Conservation (phyloP, 2,329 filamentous ascomycete genomes). For the Xylaria sp. region DNA sequence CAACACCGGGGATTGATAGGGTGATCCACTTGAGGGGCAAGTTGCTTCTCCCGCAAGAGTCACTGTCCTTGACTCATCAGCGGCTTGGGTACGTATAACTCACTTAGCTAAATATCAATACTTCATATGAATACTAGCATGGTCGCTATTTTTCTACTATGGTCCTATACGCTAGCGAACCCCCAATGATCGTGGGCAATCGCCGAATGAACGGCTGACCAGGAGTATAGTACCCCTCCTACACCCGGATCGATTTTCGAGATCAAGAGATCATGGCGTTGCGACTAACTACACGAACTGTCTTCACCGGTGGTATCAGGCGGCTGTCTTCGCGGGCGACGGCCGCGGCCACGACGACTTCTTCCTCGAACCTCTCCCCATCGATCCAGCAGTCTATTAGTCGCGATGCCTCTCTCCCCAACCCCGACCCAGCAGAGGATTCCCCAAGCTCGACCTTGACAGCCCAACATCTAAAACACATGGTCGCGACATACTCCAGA, state of each 20-base stretch:
- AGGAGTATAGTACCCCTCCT: not conserved
- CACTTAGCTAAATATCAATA: not conserved
- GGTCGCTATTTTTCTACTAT: not conserved
- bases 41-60: constrained; percentile 10
- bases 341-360: constrained; percentile 27
- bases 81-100: constrained; percentile 19
- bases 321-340: constrained; percentile 43
- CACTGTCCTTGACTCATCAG: constrained; percentile 22
- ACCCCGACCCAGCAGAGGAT: constrained; percentile 49
- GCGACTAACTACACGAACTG: constrained; percentile 42
- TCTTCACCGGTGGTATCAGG: constrained; percentile 39
- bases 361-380: constrained; percentile 45
- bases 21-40: constrained; percentile 20
- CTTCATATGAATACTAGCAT: no score
- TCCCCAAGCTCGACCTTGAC: constrained; percentile 75
- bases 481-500: constrained; percentile 95
- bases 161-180: not conserved
- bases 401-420: constrained; percentile 47
- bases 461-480: constrained; percentile 81
- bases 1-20: not conserved
- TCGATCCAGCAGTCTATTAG: constrained; percentile 43
- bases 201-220: constrained; percentile 13
- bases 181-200: not conserved
- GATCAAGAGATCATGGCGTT: constrained; percentile 43
- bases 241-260: not conserved